Evolutionary conservation across 305 asterid species (phyloP).

Genomic region (Withania somnifera): DNA sequence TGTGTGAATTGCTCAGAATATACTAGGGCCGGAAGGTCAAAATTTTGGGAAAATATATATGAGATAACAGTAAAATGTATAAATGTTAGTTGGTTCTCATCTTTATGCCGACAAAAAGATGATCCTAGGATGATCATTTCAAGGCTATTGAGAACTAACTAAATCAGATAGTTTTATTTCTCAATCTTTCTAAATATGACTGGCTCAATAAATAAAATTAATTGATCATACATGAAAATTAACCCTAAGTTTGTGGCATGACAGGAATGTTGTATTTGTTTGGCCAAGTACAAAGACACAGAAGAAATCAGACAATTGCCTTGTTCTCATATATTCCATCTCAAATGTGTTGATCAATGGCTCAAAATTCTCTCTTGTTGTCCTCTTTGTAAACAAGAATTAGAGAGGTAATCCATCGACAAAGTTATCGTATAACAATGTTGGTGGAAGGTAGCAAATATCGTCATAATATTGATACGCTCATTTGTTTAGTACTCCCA

Average conservation of each 20-base stretch:
- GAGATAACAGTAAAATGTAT: too few species aligned
- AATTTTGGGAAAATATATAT: too few species aligned
- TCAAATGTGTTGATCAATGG: constrained; percentile 92
- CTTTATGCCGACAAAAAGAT: neutral
- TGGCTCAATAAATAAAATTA: neutral
- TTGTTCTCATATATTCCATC: constrained; percentile 76
- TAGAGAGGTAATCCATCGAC: constrained; percentile 22
- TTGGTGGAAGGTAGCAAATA: neutral
- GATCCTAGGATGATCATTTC: neutral
- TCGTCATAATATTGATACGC: too few species aligned
- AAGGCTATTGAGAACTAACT: neutral
- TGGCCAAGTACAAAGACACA: constrained; percentile 62
- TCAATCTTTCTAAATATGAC: neutral
- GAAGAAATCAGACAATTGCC: constrained; percentile 79
- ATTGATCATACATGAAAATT: neutral
- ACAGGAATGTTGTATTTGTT: constrained; percentile 90
- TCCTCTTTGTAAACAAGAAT: constrained; percentile 54
- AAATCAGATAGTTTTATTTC: too few species aligned
- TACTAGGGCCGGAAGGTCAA: too few species aligned
- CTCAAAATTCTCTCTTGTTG: constrained; percentile 65
- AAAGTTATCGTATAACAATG: neutral
- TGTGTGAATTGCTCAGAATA: neutral
- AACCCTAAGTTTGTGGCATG: neutral
- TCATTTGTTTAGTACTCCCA: neutral
- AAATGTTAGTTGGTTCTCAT: neutral